phyloP scores from a whole-genome alignment of 169 alveolate species.

The Cryptosporidium sp. region DNA sequence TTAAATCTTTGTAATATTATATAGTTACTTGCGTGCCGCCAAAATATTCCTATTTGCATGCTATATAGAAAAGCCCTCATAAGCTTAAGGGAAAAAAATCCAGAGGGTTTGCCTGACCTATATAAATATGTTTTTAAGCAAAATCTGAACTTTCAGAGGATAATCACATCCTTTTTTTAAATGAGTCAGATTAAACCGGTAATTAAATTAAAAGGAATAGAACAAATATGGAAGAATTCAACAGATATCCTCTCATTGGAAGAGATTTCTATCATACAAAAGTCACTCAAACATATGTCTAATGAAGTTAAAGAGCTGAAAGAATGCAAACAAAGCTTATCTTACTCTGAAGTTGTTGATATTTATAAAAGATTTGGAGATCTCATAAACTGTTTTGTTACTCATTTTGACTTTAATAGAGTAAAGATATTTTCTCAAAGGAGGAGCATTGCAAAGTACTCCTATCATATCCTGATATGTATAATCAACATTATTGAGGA shows the following conservation, averaged over 20 bases:
- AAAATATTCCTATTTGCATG: slow-evolving; percentile 57
- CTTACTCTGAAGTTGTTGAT: background rate
- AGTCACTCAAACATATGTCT: slow-evolving; percentile 30
- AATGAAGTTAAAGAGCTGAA: slow-evolving; percentile 33
- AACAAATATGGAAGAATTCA: slow-evolving; percentile 49
- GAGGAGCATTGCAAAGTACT: slow-evolving; percentile 66
- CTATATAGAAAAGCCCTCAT: background rate
- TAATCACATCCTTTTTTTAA: background rate
- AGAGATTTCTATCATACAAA: slow-evolving; percentile 36
- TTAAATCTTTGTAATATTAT: background rate
- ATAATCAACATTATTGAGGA: slow-evolving; percentile 28
- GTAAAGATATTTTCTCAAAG: background rate
- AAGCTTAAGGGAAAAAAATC: background rate
- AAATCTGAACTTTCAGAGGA: background rate
- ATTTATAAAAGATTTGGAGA: slow-evolving; percentile 21
- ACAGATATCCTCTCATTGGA: slow-evolving; percentile 1
- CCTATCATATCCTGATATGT: slow-evolving; percentile 54
- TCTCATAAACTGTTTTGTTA: slow-evolving; percentile 21
- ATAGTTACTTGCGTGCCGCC: slow-evolving; percentile 60
- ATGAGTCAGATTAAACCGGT: slow-evolving; percentile 19
- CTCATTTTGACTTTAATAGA: slow-evolving; percentile 46
- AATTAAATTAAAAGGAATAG: slow-evolving; percentile 21
- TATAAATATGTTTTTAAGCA: background rate
- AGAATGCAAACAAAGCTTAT: slow-evolving; percentile 25
- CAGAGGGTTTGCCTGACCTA: background rate